These are phyloP conservation scores for Physcomitrellopsis africana DNA, from an alignment of 225 moss, liverwort and hornwort genomes.

Conservation along the genomic window DNA sequence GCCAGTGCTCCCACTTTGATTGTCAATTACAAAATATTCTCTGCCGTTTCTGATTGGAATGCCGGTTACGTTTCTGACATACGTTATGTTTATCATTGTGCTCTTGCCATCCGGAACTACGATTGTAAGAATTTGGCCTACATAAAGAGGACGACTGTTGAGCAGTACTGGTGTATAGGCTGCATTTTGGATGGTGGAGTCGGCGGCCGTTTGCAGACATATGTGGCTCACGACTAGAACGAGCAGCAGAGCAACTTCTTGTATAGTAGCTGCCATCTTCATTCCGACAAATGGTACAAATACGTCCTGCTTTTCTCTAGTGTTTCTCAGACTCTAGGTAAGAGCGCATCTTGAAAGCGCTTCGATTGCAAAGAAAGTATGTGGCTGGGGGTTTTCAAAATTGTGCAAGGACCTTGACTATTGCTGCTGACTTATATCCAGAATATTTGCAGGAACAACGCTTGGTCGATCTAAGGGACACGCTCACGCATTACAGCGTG, in stretches of 20 bases:
- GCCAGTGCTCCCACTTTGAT: conserved; percentile 32
- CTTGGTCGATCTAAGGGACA: not conserved
- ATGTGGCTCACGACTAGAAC: conserved; percentile 28
- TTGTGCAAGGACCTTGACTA: conserved; percentile 24
- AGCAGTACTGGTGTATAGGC: conserved; percentile 29
- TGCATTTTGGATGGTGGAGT: conserved; percentile 50
- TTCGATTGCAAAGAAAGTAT: conserved; percentile 8
- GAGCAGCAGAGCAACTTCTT: conserved; percentile 3
- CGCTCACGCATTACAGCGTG: not conserved
- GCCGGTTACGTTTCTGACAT: conserved; percentile 33
- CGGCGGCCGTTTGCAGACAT: conserved; percentile 25
- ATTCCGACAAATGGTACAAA: not conserved
- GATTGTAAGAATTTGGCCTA: conserved; percentile 31
- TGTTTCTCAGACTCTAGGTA: not conserved
- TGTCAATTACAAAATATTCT: conserved; percentile 39
- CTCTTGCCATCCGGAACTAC: conserved; percentile 34
- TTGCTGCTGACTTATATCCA: not conserved
- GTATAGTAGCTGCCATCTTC: conserved; percentile 21
- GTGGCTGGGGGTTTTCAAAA: not conserved
- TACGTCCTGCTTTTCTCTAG: not conserved
- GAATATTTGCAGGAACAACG: conserved; percentile 7
- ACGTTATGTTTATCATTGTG: conserved; percentile 25
- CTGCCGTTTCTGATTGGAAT: conserved; percentile 34
- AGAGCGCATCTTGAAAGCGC: not conserved
- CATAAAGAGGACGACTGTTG: conserved; percentile 21